Percentiles rank a stretch among this genome's conserved stretches.
Evolutionary conservation across 192 early-diverging fungal species (phyloP).

Genomic region (Gonapodya sp.): DNA sequence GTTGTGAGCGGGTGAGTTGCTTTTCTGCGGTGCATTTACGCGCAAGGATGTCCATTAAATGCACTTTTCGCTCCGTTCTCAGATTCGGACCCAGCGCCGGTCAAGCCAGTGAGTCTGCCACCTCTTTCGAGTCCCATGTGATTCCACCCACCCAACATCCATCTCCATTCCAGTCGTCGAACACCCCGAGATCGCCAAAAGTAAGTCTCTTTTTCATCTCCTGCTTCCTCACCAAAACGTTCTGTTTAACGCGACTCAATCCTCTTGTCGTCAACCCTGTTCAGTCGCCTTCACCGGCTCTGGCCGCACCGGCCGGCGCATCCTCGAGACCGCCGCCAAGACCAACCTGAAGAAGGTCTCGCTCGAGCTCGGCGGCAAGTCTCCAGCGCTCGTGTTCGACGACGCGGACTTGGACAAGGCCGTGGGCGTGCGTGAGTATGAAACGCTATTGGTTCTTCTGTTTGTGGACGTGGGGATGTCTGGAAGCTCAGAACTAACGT

Average conservation of each 20-base stretch:
- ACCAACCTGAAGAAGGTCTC: slow-evolving; percentile 30
- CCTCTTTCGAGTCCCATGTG: too few relatives aligned
- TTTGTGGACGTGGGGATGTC: not conserved
- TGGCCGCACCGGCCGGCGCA: slow-evolving; percentile 10
- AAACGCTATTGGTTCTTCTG: not conserved
- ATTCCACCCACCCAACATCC: not conserved
- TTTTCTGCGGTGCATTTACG: not conserved
- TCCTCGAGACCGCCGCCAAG: slow-evolving; percentile 9
- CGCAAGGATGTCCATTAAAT: not conserved
- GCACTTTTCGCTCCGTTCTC: too few relatives aligned
- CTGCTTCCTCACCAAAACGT: too few relatives aligned
- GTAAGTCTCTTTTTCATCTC: slow-evolving; percentile 14
- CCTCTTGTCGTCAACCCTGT: not conserved
- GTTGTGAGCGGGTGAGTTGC: slow-evolving; percentile 37
- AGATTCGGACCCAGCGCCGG: slow-evolving; percentile 26
- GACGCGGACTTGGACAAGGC: slow-evolving; percentile 37
- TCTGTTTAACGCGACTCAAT: slow-evolving; percentile 16
- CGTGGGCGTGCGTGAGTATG: slow-evolving; percentile 15
- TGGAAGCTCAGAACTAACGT: too few relatives aligned
- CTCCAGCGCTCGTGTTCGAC: slow-evolving; percentile 32
- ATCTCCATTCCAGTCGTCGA: slow-evolving; percentile 15
- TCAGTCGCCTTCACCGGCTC: slow-evolving; percentile 24
- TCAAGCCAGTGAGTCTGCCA: slow-evolving; percentile 13
- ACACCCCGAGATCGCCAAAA: slow-evolving; percentile 19
- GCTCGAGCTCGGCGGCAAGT: slow-evolving; percentile 40